Evolutionary conservation across 2,329 filamentous ascomycete species (phyloP), one percentile per base, ranked within the genome.

Genomic region (Aspergillus fructus): DNA sequence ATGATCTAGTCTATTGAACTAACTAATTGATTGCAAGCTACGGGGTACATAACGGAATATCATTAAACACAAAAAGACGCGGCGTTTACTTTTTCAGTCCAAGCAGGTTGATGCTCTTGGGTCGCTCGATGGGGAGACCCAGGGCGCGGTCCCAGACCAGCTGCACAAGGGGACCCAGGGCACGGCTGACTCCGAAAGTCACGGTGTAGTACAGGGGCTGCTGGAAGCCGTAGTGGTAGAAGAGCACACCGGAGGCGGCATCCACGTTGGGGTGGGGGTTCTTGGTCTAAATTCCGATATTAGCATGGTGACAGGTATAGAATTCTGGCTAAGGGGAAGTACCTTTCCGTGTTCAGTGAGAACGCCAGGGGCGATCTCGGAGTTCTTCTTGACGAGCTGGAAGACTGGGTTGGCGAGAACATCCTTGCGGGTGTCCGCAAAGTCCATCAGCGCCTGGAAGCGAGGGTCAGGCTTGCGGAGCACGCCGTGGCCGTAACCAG

Each of bases 221-320:
- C 74, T 90, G 89, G 86, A 99, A 96, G 58, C 93, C 94, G 74
- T 96, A 99, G 81, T 97, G 92, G 78, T 97, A 89, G 86, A 99
- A 97, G 49, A 99, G 83, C 5, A 97, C 93, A 63, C 94, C 94
- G 0, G 92, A 96, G 62, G 86, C 89, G 48, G 89, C 92, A 77
- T 99, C 94, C 61, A 99, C 94, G 74, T 99, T 99, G 63, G 94
- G 94, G 78, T 93, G 96, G 2, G 94, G 92, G 80, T 96, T 96
- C 84, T 96, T 96, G 65, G 92, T 96, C 88, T 83, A 48, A 4
- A 48, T 53, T 19, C 48, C 37, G 30, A 55, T 58, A 41, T 56
- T 55, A 59, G 49, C 45, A 39, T 3, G 2, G 17, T 6, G 5
- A 4, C 6, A 30, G 27, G 17, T 30, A 15, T 23, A 50, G 46